Base-by-base conservation (phyloP, 805 yeast species). In the Candida endomychidarum region DNA sequence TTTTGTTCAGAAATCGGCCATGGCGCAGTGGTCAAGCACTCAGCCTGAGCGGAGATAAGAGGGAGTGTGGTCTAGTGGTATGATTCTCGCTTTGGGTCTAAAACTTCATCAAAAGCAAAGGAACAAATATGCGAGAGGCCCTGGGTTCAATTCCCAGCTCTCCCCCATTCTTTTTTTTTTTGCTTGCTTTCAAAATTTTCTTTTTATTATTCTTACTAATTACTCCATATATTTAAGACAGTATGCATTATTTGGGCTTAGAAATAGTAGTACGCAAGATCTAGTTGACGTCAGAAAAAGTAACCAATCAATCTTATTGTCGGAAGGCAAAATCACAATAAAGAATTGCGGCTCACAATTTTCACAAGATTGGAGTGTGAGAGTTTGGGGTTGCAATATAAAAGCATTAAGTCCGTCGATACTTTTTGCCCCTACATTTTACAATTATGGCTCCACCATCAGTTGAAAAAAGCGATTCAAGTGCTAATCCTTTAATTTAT, bases 61-160 rank as follows among this genome's bases (percentile, higher is more conserved):
- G 30, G 30, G 30, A 8, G 58, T 50, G 56, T 56, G 61, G 61
- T 56, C 61, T 56, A 56, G 58, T 52, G 60, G 61, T 56, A 56
- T 56, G 61, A 56, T 56, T 56, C 61, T 55, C 58, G 59, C 58
- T 56, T 56, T 56, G 61, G 61, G 61, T 46, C 17, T 26, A 5
- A 24, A 9, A 20, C 9, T n/a, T n/a, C n/a, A n/a, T n/a, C n/a
- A n/a, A n/a, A n/a, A n/a, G n/a, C n/a, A 7, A 5, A 14, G 21
- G 19, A 23, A 24, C 59, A 56, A 55, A 35, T 41, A 46, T 73
- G 78, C 74, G 77, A 71, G 77, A 72, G 77, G 77, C 75, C 78
- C 77, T 68, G 77, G 77, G 77, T 72, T 72, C 77, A 71, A 72
- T 70, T 72, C 77, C 77, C 77, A 68, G 76, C 57, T 51, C 57